phyloP scores from a whole-genome alignment of 352 stramenopile genomes.

The Phytophthora citricola region DNA sequence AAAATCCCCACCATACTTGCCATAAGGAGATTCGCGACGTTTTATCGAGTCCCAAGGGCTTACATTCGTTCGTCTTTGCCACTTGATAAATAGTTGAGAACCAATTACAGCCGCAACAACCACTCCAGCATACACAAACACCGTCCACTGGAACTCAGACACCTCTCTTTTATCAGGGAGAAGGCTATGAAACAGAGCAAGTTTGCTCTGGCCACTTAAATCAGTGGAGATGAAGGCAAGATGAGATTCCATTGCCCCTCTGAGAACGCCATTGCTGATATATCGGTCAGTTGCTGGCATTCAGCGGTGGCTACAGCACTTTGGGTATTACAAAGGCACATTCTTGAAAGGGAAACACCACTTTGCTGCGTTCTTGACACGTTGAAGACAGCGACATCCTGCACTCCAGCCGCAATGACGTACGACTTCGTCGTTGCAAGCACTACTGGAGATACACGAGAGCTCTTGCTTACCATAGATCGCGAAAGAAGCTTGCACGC shows the following conservation, averaged over 20 bases:
- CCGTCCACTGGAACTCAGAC: conserved; percentile 32
- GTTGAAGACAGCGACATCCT: conserved; percentile 31
- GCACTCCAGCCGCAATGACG: conserved; percentile 22
- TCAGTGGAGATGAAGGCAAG: conserved; percentile 20
- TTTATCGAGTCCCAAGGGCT: conserved; percentile 34
- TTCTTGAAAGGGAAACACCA: conserved; percentile 9
- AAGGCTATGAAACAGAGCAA: conserved; percentile 46
- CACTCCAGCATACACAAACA: conserved; percentile 24
- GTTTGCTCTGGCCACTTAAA: not conserved
- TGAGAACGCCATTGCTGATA: conserved; percentile 29
- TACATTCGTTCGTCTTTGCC: conserved; percentile 15
- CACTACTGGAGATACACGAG: conserved; percentile 1
- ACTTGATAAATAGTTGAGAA: conserved; percentile 41
- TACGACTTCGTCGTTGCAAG: conserved; percentile 27
- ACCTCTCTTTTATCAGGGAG: conserved; percentile 30
- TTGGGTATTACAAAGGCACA: conserved; percentile 12
- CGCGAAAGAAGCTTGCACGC: conserved; percentile 26
- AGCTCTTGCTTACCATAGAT: conserved; percentile 1
- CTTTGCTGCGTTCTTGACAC: conserved; percentile 20
- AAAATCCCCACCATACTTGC: conserved; percentile 20
- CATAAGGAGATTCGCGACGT: conserved; percentile 5
- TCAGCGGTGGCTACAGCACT: no score
- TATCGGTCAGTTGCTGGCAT: no score
- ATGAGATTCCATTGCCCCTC: conserved; percentile 34
- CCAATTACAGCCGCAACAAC: conserved; percentile 34